A percentile compares a stretch with the other conserved stretches of the same genome.
Conservation (phyloP, 306 rosid species). For the Ormosia emarginata region DNA sequence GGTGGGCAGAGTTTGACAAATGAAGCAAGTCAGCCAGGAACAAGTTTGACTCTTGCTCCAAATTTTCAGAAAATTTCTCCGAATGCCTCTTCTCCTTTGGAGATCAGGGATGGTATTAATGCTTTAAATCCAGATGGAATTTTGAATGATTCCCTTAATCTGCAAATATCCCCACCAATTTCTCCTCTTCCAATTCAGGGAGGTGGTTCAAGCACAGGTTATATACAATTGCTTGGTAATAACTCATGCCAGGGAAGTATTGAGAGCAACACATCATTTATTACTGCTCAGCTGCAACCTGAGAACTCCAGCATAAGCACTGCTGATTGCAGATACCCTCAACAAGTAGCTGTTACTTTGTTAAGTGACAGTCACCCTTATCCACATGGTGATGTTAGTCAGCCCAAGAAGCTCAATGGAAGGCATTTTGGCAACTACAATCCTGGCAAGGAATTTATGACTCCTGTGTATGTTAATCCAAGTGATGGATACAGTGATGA, state of each 20-base stretch:
- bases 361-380: constrained; percentile 18
- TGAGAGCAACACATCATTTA: constrained; percentile 45
- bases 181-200: constrained; percentile 37
- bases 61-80: constrained; percentile 1
- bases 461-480: constrained; percentile 27
- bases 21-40: constrained; percentile 47
- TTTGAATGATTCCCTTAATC: constrained; percentile 37
- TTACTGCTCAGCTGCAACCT: constrained; percentile 35
- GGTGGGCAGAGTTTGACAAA: constrained; percentile 33
- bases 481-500: constrained; percentile 29
- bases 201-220: constrained; percentile 38
- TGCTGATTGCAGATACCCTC: constrained; percentile 29
- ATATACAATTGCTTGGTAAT: constrained; percentile 36
- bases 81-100: constrained; percentile 28
- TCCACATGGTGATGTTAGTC: constrained; percentile 24
- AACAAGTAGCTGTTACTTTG: constrained; percentile 29
- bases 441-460: constrained; percentile 20
- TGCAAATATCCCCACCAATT: constrained; percentile 31
- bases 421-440: constrained; percentile 27
- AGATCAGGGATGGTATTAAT: constrained; percentile 30
- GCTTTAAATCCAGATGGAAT: constrained; percentile 38
- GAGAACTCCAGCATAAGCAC: constrained; percentile 25
- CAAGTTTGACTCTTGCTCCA: constrained; percentile 24
- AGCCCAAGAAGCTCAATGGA: constrained; percentile 26
- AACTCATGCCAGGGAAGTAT: constrained; percentile 40